phyloP scores from a whole-genome alignment of 208 protist genomes.

The Strigomonas culicis region DNA sequence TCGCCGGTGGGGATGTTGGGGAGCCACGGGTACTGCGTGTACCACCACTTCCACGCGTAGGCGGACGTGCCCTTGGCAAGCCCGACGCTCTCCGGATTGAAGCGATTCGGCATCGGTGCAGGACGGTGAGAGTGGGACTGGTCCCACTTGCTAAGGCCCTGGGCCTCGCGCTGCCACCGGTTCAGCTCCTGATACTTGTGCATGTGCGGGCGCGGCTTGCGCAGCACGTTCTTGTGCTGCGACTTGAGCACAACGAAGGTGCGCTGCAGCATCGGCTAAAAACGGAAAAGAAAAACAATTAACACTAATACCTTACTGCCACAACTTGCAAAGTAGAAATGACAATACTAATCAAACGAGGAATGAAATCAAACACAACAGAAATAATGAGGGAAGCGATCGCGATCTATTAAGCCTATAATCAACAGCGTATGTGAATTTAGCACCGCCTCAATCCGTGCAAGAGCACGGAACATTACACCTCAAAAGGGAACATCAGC shows the following conservation, averaged over 20 bases:
- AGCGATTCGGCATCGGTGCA: slow-evolving; percentile 71
- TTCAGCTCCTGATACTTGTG: slow-evolving; percentile 85
- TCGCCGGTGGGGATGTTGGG: slow-evolving; percentile 70
- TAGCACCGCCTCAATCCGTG: no score
- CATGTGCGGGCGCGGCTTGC: slow-evolving; percentile 75
- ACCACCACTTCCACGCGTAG: slow-evolving; percentile 88
- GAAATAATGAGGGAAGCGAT: slow-evolving; percentile 2
- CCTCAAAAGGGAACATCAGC: not conserved
- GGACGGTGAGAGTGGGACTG: slow-evolving; percentile 85
- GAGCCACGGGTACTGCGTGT: slow-evolving; percentile 89
- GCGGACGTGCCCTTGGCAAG: slow-evolving; percentile 79
- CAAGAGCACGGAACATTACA: not conserved
- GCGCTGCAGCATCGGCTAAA: slow-evolving; percentile 29
- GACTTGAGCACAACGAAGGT: slow-evolving; percentile 52
- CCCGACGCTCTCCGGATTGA: slow-evolving; percentile 84
- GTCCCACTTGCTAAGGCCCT: slow-evolving; percentile 88
- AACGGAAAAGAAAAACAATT: not conserved
- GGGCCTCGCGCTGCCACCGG: slow-evolving; percentile 89
- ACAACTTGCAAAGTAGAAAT: not conserved
- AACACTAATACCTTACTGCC: not conserved
- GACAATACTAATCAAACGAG: not conserved
- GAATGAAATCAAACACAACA: slow-evolving; percentile 1
- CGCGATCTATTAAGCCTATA: not conserved
- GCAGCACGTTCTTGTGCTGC: slow-evolving; percentile 80
- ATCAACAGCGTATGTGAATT: no score